These are phyloP conservation scores for Botryobasidium botryosum DNA, from an alignment of 768 basidiomycete genomes.

Conservation along the genomic window DNA sequence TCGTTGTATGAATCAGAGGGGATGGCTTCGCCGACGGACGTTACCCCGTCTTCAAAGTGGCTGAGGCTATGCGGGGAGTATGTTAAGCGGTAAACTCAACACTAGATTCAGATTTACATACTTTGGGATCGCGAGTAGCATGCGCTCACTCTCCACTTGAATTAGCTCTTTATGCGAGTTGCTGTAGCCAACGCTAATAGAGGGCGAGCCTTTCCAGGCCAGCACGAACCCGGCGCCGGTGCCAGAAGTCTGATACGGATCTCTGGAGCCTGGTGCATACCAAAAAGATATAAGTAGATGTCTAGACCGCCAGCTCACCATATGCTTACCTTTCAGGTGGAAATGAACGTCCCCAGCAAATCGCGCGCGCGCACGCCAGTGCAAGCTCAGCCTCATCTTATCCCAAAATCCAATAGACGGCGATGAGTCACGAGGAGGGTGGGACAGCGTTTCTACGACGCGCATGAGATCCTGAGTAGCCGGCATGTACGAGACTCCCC, in stretches of 20 bases:
- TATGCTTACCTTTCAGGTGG: constrained; percentile 62
- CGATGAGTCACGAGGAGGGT: constrained; percentile 62
- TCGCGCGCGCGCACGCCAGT: constrained; percentile 55
- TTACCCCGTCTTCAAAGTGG: constrained; percentile 9
- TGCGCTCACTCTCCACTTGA: constrained; percentile 64
- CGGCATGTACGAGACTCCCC: constrained; percentile 79
- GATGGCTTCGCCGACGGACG: constrained; percentile 2
- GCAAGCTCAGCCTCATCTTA: constrained; percentile 69
- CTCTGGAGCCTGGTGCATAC: constrained; percentile 45
- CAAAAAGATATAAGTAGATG: not conserved
- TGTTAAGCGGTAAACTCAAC: constrained; percentile 11
- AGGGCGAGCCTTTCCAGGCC: constrained; percentile 63
- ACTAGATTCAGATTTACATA: constrained; percentile 25
- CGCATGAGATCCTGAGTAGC: constrained; percentile 76
- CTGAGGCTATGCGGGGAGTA: constrained; percentile 6
- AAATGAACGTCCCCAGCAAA: constrained; percentile 60
- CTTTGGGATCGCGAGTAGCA: constrained; percentile 77
- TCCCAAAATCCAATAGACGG: constrained; percentile 89
- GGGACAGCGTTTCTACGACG: constrained; percentile 64
- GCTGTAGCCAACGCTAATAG: constrained; percentile 46
- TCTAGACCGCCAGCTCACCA: not conserved
- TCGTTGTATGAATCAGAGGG: constrained; percentile 3
- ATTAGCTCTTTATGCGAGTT: constrained; percentile 64
- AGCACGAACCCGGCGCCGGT: constrained; percentile 77
- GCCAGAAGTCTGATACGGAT: constrained; percentile 55